Evolutionary conservation across 2,329 filamentous ascomycete species (phyloP).

Genomic region (Sarocladium brachiariae): DNA sequence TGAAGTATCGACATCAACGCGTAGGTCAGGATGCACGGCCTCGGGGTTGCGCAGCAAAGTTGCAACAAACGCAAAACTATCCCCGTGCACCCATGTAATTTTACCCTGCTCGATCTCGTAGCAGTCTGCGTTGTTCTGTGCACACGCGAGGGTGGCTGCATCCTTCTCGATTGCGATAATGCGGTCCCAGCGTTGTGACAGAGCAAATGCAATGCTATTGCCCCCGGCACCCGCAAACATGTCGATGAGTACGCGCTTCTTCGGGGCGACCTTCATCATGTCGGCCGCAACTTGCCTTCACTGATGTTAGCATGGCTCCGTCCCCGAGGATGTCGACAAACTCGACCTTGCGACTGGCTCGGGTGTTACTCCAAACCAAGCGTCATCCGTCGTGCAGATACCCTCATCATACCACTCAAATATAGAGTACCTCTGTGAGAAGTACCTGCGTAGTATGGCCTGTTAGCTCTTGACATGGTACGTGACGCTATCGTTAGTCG

Average conservation of each 20-base stretch:
- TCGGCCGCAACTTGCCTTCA: slow-evolving; percentile 67
- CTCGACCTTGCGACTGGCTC: slow-evolving; percentile 81
- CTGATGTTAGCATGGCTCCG: neutral
- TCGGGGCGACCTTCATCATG: slow-evolving; percentile 45
- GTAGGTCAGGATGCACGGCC: slow-evolving; percentile 31
- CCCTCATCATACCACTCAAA: slow-evolving; percentile 85
- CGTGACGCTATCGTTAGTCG: neutral
- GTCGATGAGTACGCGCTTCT: slow-evolving; percentile 68
- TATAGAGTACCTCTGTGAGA: slow-evolving; percentile 78
- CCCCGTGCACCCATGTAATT: slow-evolving; percentile 81
- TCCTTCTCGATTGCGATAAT: slow-evolving; percentile 89
- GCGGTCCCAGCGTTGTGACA: slow-evolving; percentile 68
- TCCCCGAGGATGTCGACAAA: slow-evolving; percentile 12
- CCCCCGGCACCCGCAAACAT: slow-evolving; percentile 88
- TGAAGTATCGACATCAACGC: slow-evolving; percentile 33
- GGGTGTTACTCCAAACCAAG: slow-evolving; percentile 96
- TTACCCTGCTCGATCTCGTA: slow-evolving; percentile 66
- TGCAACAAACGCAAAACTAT: slow-evolving; percentile 73
- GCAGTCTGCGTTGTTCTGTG: slow-evolving; percentile 82
- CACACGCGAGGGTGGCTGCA: slow-evolving; percentile 72
- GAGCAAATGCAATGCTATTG: slow-evolving; percentile 91
- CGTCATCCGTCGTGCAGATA: slow-evolving; percentile 83
- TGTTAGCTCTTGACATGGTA: neutral
- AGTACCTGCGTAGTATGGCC: slow-evolving; percentile 60
- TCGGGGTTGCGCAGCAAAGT: slow-evolving; percentile 29